Evolutionary conservation across 2,329 filamentous ascomycete genomes (phyloP).

Genomic region (Beauveria scarabaeidicola): DNA sequence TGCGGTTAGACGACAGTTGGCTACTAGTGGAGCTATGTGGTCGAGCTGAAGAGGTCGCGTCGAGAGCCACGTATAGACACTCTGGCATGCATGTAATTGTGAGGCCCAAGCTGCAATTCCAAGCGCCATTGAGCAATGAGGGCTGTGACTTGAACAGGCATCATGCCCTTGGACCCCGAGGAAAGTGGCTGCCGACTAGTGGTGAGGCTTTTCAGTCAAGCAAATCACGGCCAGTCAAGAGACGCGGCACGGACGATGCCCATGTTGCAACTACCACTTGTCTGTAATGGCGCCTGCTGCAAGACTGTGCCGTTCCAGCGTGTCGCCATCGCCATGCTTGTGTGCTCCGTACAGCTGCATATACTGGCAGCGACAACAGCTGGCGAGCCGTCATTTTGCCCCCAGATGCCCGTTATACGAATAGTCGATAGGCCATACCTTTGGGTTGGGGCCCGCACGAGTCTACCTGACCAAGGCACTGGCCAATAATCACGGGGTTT

Average conservation of each 20-base stretch:
- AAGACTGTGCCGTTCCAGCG: not conserved
- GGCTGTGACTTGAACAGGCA: not conserved
- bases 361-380: not conserved
- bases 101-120: not conserved
- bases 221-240: not conserved
- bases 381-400: not conserved
- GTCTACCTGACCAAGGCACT: conserved; percentile 7
- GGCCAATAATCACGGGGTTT: conserved; percentile 2
- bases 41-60: not conserved
- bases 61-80: not conserved
- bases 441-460: not conserved
- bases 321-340: not conserved
- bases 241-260: not conserved
- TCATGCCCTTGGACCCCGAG: not conserved
- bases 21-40: not conserved
- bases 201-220: not conserved
- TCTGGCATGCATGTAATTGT: not conserved
- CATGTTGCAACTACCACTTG: not conserved
- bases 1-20: not conserved
- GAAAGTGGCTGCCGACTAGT: not conserved
- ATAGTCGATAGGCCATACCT: not conserved
- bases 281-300: not conserved
- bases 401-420: not conserved
- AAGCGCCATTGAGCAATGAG: not conserved
- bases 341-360: not conserved